Evolutionary conservation across 768 basidiomycete species (phyloP), one percentile per base, ranked within the genome.

Genomic region (Mycena alexandri): DNA sequence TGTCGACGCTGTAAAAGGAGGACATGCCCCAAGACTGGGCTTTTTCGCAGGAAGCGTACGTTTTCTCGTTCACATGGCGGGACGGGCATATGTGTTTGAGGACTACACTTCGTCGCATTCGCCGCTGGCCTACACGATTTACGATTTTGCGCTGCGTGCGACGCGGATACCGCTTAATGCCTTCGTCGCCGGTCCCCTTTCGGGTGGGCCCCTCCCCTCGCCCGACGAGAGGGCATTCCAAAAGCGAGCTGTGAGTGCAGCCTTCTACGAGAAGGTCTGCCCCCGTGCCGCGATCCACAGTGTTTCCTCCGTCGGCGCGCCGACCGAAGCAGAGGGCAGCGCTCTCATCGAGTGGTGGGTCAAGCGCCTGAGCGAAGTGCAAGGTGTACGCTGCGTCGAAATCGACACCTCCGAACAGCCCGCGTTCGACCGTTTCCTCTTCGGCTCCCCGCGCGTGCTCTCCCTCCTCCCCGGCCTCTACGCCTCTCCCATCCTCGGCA

Each of bases 91-190:
- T 62, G 88, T 90, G 2, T 91, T 90, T 63, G 86, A 89, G 64
- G 87, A 89, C 71, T 89, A 88, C 63, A 81, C 81, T 41, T 90
- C 87, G 88, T 88, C 89, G 0, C 85, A 84, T 53, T 68, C 79
- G 0, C 84, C 87, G 3, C 75, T 87, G 34, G 84, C 84, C 4
- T 89, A 86, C 74, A 85, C 86, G 3, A 57, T 88, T 0, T 87
- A 89, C 66, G 86, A 85, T 67, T 82, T 86, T 61, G 79, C 84
- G 0, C 78, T 89, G 59, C 82, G 88, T 22, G 84, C 86, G 5
- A 79, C 83, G 0, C 79, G 80, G 5, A 80, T 89, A 51, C 90
- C 90, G 0, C 72, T 90, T 44, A 87, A 89, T 51, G 87, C 89
- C 1, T 87, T 89, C 67, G 79, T 90, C 21, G 79, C 84, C 0